Evolutionary conservation across 2,329 filamentous ascomycete genomes (phyloP).

Genomic region (Phialophora expanda): DNA sequence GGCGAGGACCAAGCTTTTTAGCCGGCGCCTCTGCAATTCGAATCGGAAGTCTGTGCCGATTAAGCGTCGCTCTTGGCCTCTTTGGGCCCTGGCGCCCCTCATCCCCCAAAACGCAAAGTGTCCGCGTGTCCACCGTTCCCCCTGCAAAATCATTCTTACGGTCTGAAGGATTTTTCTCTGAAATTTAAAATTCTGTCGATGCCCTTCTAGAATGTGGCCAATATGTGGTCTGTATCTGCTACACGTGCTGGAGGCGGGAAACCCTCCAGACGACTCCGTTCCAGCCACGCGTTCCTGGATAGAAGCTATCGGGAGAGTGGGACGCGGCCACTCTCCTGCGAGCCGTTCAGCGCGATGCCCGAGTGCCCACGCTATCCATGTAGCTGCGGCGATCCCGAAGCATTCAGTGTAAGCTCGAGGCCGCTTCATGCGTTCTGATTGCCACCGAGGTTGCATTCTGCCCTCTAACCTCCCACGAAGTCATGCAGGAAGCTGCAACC

Average conservation of each 20-base stretch:
- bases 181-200: background rate
- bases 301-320: background rate
- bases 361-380: background rate
- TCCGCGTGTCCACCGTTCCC: slow-evolving; percentile 6
- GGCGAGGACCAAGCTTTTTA: slow-evolving; percentile 27
- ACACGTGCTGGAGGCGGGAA: slow-evolving; percentile 4
- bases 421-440: background rate
- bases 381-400: slow-evolving; percentile 17
- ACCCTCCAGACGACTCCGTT: background rate
- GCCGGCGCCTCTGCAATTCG: background rate
- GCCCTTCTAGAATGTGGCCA: slow-evolving; percentile 4
- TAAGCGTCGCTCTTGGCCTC: slow-evolving; percentile 4
- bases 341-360: background rate
- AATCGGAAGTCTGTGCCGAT: slow-evolving; percentile 18
- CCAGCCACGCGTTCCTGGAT: background rate
- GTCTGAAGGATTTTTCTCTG: background rate
- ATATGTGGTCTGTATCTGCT: background rate
- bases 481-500: slow-evolving; percentile 1
- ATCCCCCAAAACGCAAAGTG: slow-evolving; percentile 6
- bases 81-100: background rate
- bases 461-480: slow-evolving; percentile 5
- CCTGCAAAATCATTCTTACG: background rate
- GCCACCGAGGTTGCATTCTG: slow-evolving; percentile 4
- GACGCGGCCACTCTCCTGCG: slow-evolving; percentile 13
- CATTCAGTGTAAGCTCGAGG: background rate